Evolutionary conservation across 2,329 filamentous ascomycete genomes (phyloP), one percentile per base, ranked within the genome.

Genomic region (Zopfia rhizophila): DNA sequence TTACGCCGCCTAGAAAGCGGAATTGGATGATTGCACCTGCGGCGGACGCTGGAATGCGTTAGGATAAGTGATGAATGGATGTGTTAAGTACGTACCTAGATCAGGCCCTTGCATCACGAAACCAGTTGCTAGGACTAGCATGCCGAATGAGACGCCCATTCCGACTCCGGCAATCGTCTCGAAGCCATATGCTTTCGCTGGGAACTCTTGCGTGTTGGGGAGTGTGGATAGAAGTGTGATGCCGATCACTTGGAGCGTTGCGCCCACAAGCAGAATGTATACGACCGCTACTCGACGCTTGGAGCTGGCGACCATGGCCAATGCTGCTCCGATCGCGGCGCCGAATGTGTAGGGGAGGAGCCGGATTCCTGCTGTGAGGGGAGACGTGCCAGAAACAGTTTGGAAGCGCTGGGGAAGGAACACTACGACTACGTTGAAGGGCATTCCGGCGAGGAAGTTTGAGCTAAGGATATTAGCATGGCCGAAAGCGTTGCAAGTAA

Each of bases 11-110:
- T 3, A 49, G 23, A 23, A 44, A 38, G 4, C 45, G 31, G 25
- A 49, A 49, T 24, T 49, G 45, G 16, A 39, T 33, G 27, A 44
- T 25, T 3, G 45, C 43, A 5, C 39, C 45, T 14, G 25, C 13
- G 4, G 38, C 44, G 18, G 31, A 25, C 7, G 38, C 44, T 48
- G 38, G 12, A 14, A 13, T n/a, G 4, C 14, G n/a, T 30, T 29
- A 22, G 10, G 24, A 21, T 6, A n/a, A 25, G n/a, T 27, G 3
- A 33, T 35, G 25, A 6, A 18, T 31, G 17, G 25, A 7, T 10
- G 38, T 40, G 14, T n/a, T n/a, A 6, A 12, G 33, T 5, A 25
- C 46, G 22, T 36, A 45, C 46, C 29, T 22, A 45, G 23, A 24
- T 49, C 22, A 18, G 23, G 12, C 13, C 11, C 18, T 3, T 14